Conservation (phyloP, 2,329 filamentous ascomycete genomes). For the Ceratocystiopsis minuta region DNA sequence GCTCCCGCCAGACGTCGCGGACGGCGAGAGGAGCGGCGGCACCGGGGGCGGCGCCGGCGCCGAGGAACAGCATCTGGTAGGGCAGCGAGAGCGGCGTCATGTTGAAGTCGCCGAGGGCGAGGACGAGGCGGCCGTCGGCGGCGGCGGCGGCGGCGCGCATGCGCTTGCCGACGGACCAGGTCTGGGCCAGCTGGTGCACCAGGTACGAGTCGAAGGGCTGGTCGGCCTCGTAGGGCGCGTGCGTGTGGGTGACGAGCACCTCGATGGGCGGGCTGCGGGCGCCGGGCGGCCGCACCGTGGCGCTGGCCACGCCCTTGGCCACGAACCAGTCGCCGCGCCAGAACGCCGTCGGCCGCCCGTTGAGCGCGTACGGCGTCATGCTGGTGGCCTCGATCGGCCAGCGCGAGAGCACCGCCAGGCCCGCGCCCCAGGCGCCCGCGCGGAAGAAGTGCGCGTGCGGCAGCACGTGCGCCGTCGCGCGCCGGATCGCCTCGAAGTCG, state of each 20-base stretch:
- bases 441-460: conserved; percentile 90
- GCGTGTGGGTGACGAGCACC: conserved; percentile 83
- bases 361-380: conserved; percentile 78
- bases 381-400: conserved; percentile 85
- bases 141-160: conserved; percentile 51
- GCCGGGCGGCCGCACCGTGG: conserved; percentile 50
- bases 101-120: conserved; percentile 89
- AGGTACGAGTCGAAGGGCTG: conserved; percentile 57
- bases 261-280: conserved; percentile 41
- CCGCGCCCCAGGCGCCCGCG: conserved; percentile 74
- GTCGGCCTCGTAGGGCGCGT: conserved; percentile 71
- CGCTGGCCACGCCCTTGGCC: conserved; percentile 80
- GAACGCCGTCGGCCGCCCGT: conserved; percentile 83
- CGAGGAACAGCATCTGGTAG: conserved; percentile 48
- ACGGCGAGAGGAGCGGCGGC: conserved; percentile 35
- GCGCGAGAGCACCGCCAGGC: conserved; percentile 71
- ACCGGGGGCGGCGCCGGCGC: conserved; percentile 34
- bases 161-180: conserved; percentile 86
- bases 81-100: conserved; percentile 79
- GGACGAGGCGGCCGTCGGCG: conserved; percentile 58
- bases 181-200: conserved; percentile 78
- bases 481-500: conserved; percentile 62
- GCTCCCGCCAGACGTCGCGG: conserved; percentile 64
- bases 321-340: conserved; percentile 93
- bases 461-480: conserved; percentile 51